These are phyloP conservation scores for Simplicillium sp. DNA, from an alignment of 2,329 filamentous ascomycete genomes.

Conservation along the genomic window DNA sequence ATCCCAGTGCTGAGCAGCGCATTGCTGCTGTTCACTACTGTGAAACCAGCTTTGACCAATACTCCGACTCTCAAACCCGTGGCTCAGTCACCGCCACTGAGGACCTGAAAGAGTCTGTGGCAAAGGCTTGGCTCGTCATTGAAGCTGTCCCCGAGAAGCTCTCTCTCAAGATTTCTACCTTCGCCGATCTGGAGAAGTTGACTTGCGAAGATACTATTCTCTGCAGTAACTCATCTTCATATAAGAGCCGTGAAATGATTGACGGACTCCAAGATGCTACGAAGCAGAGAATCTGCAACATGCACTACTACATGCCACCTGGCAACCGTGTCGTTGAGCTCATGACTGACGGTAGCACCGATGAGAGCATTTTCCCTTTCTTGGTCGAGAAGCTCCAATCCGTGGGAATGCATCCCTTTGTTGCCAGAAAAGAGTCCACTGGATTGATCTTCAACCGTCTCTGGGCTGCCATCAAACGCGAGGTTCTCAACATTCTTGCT, in stretches of 20 bases:
- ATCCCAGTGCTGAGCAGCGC: constrained; percentile 26
- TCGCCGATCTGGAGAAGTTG: constrained; percentile 32
- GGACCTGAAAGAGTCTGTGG: constrained; percentile 27
- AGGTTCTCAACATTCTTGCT: constrained; percentile 35
- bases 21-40: constrained; percentile 28
- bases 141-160: constrained; percentile 43
- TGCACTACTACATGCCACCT: constrained; percentile 42
- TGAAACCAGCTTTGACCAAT: constrained; percentile 20
- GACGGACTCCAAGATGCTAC: constrained; percentile 25
- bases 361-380: constrained; percentile 31
- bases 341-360: constrained; percentile 40
- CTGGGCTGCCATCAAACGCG: constrained; percentile 47
- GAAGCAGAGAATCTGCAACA: constrained; percentile 33
- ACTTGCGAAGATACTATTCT: constrained; percentile 36
- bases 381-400: constrained; percentile 27
- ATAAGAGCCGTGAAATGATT: constrained; percentile 39
- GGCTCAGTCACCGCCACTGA: constrained; percentile 22
- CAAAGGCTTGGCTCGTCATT: constrained; percentile 41
- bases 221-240: constrained; percentile 41
- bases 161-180: constrained; percentile 35
- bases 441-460: constrained; percentile 46
- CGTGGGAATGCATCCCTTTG: constrained; percentile 29
- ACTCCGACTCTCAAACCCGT: constrained; percentile 11
- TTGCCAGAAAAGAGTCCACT: constrained; percentile 36
- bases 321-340: constrained; percentile 37